Conservation (phyloP, 176 grass and related monocot genomes). For the Cenchrus americanus region DNA sequence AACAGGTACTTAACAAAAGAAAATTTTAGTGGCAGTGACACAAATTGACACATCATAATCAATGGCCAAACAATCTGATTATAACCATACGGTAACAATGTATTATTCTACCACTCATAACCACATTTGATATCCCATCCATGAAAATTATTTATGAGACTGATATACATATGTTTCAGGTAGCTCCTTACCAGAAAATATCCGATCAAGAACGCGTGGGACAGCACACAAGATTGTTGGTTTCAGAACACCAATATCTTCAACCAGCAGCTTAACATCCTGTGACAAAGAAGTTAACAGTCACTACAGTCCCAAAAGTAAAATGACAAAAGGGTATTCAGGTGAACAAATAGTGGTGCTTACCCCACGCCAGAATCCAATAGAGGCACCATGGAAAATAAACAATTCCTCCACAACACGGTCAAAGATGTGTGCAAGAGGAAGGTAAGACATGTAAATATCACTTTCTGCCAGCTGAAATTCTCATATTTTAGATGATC, state of each 20-base stretch:
- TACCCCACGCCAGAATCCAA: conserved; percentile 99
- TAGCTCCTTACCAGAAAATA: conserved; percentile 81
- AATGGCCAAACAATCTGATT: conserved; percentile 12
- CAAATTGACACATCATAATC: background rate
- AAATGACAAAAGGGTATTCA: conserved; percentile 33
- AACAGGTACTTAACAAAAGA: background rate
- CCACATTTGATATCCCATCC: conserved; percentile 19
- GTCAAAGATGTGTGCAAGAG: conserved; percentile 97
- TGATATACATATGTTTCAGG: conserved; percentile 9
- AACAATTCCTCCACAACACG: conserved; percentile 94
- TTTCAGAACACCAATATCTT: conserved; percentile 86
- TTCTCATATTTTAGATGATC: conserved; percentile 28
- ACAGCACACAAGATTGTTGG: conserved; percentile 96
- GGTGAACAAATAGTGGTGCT: conserved; percentile 29
- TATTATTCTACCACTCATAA: conserved; percentile 9
- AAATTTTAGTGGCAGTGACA: conserved; percentile 1
- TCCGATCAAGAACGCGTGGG: conserved; percentile 94
- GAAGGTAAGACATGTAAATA: conserved; percentile 95
- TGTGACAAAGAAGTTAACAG: conserved; percentile 46
- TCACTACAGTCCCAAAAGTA: conserved; percentile 30
- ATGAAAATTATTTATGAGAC: conserved; percentile 3
- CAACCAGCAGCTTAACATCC: conserved; percentile 93
- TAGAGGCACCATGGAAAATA: conserved; percentile 88
- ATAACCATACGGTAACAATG: conserved; percentile 11
- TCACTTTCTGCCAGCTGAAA: conserved; percentile 72